Percentiles rank a stretch among this genome's conserved stretches.
Conservation (phyloP, 768 basidiomycete genomes). For the Collybia sp. region DNA sequence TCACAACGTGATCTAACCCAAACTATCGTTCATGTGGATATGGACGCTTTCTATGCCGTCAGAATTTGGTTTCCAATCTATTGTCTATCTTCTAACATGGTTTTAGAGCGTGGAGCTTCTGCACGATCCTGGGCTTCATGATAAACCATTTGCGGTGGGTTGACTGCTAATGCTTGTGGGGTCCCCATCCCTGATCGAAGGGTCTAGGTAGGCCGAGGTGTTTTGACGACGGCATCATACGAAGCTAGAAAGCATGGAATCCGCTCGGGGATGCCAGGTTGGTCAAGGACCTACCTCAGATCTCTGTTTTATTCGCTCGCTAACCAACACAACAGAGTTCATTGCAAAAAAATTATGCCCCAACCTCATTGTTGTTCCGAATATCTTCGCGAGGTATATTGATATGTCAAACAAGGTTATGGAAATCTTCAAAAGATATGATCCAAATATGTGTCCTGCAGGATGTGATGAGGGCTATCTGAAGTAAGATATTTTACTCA, state of each 20-base stretch:
- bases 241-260: conserved; percentile 89
- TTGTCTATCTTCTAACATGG: background rate
- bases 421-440: conserved; percentile 63
- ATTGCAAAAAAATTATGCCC: conserved; percentile 94
- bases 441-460: conserved; percentile 68
- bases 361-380: conserved; percentile 66
- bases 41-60: conserved; percentile 88
- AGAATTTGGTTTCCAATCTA: conserved; percentile 9
- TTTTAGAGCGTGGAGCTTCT: conserved; percentile 65
- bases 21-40: conserved; percentile 89
- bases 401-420: conserved; percentile 75
- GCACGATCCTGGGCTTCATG: conserved; percentile 55
- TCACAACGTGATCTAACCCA: conserved; percentile 73
- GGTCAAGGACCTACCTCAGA: conserved; percentile 33
- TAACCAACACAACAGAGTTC: conserved; percentile 50
- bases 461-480: conserved; percentile 91
- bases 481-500: conserved; percentile 51
- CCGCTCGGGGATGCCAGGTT: conserved; percentile 86
- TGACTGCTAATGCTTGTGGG: conserved; percentile 8
- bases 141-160: conserved; percentile 71
- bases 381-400: conserved; percentile 55
- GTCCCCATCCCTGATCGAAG: conserved; percentile 9
- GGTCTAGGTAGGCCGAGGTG: conserved; percentile 71
- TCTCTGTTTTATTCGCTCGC: background rate
- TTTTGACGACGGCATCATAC: conserved; percentile 87